Percentiles rank a stretch among this genome's conserved stretches.
Conservation (phyloP, 352 stramenopile species). For the Pythium periplocum region DNA sequence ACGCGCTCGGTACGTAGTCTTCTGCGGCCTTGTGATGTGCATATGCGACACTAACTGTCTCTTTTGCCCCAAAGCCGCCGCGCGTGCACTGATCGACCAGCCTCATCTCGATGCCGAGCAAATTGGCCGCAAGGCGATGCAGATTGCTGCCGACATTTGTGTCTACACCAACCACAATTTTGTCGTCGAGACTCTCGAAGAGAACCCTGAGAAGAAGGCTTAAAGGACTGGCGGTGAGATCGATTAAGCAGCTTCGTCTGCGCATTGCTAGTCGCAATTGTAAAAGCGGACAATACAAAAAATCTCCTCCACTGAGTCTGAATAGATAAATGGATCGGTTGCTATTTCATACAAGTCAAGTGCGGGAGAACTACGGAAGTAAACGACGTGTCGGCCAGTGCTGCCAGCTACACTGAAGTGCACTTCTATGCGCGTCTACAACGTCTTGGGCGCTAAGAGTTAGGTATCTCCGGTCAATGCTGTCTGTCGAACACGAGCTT, state of each 20-base stretch:
- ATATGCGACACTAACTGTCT: not conserved
- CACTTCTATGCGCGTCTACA: no score
- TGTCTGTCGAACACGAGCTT: no score
- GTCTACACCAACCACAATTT: constrained; percentile 99
- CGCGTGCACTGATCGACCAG: constrained; percentile 93
- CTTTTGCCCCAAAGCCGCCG: constrained; percentile 68
- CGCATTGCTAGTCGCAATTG: no score
- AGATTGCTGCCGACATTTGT: constrained; percentile 97
- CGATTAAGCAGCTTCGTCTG: no score
- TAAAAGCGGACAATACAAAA: no score
- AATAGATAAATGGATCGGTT: constrained; percentile 19
- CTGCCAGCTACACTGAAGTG: no score
- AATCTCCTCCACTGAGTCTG: constrained; percentile 2
- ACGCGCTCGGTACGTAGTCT: constrained; percentile 83
- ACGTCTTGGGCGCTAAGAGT: no score
- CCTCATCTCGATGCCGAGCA: constrained; percentile 92
- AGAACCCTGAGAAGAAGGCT: constrained; percentile 23
- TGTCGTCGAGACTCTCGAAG: constrained; percentile 89
- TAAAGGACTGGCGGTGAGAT: constrained; percentile 21
- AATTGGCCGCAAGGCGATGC: constrained; percentile 91
- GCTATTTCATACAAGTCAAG: constrained; percentile 26
- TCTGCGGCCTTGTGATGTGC: constrained; percentile 12
- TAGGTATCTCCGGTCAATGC: no score
- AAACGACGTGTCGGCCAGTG: no score
- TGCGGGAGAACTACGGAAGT: no score